These are phyloP conservation scores for Nakazawaea peltata DNA, from an alignment of 805 yeast genomes.

Conservation along the genomic window DNA sequence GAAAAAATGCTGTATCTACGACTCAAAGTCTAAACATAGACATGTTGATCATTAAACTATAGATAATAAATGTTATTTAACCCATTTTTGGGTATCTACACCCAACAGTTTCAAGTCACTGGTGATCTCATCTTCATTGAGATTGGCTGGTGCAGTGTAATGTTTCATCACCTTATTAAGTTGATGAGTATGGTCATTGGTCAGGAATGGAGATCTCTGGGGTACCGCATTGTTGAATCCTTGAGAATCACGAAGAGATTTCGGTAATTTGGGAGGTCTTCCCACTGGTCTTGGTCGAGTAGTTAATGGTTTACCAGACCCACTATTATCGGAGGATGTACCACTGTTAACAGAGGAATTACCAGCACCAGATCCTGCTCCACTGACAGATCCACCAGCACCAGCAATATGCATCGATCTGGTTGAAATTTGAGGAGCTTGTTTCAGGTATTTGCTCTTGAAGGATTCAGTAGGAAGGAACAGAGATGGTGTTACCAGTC, in stretches of 20 bases:
- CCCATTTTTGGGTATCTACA: background rate
- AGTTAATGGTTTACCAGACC: too few relatives aligned
- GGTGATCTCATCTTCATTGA: constrained; percentile 6
- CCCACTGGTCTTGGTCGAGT: too few relatives aligned
- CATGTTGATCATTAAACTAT: constrained; percentile 1
- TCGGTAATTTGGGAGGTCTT: constrained; percentile 5
- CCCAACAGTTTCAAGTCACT: constrained; percentile 9
- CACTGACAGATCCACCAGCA: too few relatives aligned
- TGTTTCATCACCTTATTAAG: constrained; percentile 9
- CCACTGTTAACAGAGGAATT: too few relatives aligned
- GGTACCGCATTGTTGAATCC: background rate
- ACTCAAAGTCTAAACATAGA: constrained; percentile 5
- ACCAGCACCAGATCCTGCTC: too few relatives aligned
- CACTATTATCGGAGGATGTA: too few relatives aligned
- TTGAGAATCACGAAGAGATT: constrained; percentile 5
- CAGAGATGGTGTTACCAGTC: too few relatives aligned
- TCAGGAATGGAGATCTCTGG: too few relatives aligned
- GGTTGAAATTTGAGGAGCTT: too few relatives aligned
- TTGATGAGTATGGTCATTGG: constrained; percentile 9
- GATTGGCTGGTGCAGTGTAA: constrained; percentile 1
- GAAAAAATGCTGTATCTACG: constrained; percentile 8
- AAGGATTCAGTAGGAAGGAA: too few relatives aligned
- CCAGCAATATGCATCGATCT: too few relatives aligned
- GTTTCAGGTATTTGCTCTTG: too few relatives aligned
- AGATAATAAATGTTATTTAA: background rate